These are phyloP conservation scores for Dioscorea zingiberensis DNA, from an alignment of 106 monocot species.

Conservation along the genomic window DNA sequence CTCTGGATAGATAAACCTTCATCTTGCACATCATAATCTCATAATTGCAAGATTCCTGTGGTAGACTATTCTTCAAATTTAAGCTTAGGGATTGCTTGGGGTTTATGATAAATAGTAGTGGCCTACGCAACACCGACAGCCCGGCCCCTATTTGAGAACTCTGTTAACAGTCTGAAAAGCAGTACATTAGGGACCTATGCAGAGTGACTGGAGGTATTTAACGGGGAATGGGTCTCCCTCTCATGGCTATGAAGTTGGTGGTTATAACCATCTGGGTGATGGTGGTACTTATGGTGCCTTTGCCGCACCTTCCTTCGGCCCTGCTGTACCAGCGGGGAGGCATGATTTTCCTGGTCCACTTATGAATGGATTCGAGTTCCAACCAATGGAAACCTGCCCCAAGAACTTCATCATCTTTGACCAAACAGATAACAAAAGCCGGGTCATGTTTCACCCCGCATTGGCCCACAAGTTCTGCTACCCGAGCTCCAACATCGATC, in stretches of 20 bases:
- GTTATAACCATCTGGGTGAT: constrained; percentile 18
- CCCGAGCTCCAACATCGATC: constrained; percentile 1
- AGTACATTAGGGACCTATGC: constrained; percentile 21
- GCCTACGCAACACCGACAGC: no score
- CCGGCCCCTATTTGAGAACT: no score
- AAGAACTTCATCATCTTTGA: constrained; percentile 63
- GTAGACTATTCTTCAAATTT: not conserved
- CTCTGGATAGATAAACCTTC: not conserved
- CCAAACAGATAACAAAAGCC: constrained; percentile 34
- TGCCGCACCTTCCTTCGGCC: constrained; percentile 10
- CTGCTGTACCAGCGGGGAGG: constrained; percentile 5
- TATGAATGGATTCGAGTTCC: constrained; percentile 32
- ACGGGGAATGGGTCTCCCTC: constrained; percentile 8
- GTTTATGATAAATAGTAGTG: no score
- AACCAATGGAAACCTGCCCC: constrained; percentile 45
- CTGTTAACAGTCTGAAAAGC: no score
- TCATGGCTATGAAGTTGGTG: constrained; percentile 23
- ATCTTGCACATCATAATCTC: not conserved
- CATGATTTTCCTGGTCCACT: constrained; percentile 19
- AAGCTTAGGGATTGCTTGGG: no score
- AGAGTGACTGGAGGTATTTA: constrained; percentile 29
- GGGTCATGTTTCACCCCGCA: constrained; percentile 56
- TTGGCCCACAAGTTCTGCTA: constrained; percentile 33
- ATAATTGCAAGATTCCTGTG: not conserved
- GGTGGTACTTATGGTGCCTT: constrained; percentile 13